phyloP scores from a whole-genome alignment of 2,329 filamentous ascomycete species.

The Fonsecaea monophora region DNA sequence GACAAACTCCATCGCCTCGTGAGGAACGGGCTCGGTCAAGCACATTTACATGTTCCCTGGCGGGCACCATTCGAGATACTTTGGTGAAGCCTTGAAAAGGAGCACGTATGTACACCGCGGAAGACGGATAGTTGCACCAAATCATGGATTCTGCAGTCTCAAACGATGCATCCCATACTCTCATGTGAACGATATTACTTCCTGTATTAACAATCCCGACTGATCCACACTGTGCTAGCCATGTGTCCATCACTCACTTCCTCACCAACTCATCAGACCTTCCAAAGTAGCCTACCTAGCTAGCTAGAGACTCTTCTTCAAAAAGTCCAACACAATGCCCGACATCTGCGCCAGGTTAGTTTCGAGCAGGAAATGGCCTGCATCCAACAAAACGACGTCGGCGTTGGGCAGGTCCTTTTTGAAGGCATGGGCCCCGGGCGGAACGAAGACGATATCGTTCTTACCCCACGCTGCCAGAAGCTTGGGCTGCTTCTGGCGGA shows the following conservation, averaged over 20 bases:
- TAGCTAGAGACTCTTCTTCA: slow-evolving; percentile 34
- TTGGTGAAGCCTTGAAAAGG: not conserved
- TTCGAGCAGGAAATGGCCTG: slow-evolving; percentile 62
- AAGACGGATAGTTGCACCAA: no score
- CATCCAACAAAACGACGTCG: slow-evolving; percentile 60
- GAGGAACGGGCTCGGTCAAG: slow-evolving; percentile 43
- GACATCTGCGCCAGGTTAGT: slow-evolving; percentile 48
- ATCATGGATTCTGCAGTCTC: no score
- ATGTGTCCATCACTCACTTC: not conserved
- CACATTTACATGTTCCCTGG: not conserved
- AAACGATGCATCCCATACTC: not conserved
- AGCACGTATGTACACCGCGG: not conserved
- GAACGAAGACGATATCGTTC: slow-evolving; percentile 56
- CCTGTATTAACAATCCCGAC: not conserved
- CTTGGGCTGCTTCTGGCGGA: slow-evolving; percentile 58
- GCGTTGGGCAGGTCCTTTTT: slow-evolving; percentile 56
- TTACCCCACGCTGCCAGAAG: slow-evolving; percentile 65
- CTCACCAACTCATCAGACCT: not conserved
- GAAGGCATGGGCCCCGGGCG: slow-evolving; percentile 61
- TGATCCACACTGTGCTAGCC: not conserved
- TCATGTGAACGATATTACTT: not conserved
- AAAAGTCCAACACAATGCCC: slow-evolving; percentile 45
- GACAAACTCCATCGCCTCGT: slow-evolving; percentile 45
- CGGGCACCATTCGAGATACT: not conserved
- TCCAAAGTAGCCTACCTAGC: not conserved